Base-by-base conservation (phyloP, 805 yeast genomes). In the Lipomyces mesembrius region DNA sequence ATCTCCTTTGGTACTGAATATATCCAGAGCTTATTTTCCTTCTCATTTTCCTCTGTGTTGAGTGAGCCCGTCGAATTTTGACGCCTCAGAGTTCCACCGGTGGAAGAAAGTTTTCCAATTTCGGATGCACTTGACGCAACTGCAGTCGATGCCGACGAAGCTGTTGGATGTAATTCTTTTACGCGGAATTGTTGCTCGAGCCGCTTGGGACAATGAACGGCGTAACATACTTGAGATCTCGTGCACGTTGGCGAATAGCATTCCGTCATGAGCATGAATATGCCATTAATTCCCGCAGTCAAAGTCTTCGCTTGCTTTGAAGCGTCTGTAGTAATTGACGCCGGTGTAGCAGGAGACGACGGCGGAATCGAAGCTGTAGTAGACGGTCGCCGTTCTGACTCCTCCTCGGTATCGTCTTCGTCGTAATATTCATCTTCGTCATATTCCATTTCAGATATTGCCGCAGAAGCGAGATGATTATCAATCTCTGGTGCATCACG, bases 241-340 rank as follows among this genome's bases (percentile, higher is more conserved):
- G 97, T 88, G 79, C 99, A 95, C 0, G 99, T 95, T 43, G 99
- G 97, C 0, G 98, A 92, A 75, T 95, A 95, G 79, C 99, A 95
- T 75, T 93, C 97, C 0, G 98, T 91, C 69, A 95, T 81, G 55
- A 94, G 80, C 0, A 97, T 94, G 75, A 94, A 95, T 2, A 95
- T 97, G 72, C 99, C 99, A 77, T 91, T 91, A 53, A 60, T 64
- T n/a, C 64, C 69, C 11, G 68, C 74, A 17, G 74, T 60, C 29
- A 74, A 71, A 62, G 74, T 76, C 11, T 60, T 57, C 2, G 67
- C 63, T 53, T 61, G 61, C 55, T 61, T 59, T 2, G 58, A 17
- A 8, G 62, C 49, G 17, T 56, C 68, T 9, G 63, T 51, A 27
- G 59, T 56, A 8, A 55, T 20, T 43, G 57, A 37, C 9, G 58